Evolutionary conservation across 306 rosid genomes (phyloP).

Genomic region (Lathyrus tuberosus): DNA sequence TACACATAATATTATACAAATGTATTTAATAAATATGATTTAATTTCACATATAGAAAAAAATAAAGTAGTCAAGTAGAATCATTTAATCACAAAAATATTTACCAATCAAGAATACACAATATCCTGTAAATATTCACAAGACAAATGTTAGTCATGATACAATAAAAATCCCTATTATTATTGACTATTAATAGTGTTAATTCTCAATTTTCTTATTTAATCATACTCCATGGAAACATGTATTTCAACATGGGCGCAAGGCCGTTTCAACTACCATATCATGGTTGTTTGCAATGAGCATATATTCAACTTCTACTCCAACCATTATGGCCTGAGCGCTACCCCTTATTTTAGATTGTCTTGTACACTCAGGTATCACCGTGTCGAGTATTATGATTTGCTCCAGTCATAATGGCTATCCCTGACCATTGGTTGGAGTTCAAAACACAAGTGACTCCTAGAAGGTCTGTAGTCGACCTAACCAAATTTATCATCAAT

Average conservation of each 20-base stretch:
- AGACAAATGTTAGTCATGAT: too few relatives aligned
- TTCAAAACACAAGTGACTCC: background rate
- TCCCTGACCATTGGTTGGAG: background rate
- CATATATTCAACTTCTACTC: background rate
- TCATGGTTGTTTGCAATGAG: background rate
- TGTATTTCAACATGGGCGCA: background rate
- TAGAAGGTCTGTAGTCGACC: background rate
- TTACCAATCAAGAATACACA: too few relatives aligned
- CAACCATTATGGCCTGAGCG: background rate
- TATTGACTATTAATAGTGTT: too few relatives aligned
- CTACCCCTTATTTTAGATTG: background rate
- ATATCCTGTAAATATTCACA: too few relatives aligned
- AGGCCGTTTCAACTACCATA: background rate
- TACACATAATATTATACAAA: too few relatives aligned
- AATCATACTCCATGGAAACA: background rate
- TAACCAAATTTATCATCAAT: background rate
- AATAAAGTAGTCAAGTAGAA: too few relatives aligned
- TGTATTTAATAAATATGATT: too few relatives aligned
- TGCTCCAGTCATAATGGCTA: background rate
- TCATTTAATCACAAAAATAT: too few relatives aligned
- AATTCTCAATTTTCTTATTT: too few relatives aligned
- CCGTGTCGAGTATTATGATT: background rate
- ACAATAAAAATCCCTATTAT: too few relatives aligned
- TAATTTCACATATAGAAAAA: too few relatives aligned
- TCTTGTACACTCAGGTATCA: background rate